Conservation (phyloP, 208 protist species). For the Acanthamoeba healyi region DNA sequence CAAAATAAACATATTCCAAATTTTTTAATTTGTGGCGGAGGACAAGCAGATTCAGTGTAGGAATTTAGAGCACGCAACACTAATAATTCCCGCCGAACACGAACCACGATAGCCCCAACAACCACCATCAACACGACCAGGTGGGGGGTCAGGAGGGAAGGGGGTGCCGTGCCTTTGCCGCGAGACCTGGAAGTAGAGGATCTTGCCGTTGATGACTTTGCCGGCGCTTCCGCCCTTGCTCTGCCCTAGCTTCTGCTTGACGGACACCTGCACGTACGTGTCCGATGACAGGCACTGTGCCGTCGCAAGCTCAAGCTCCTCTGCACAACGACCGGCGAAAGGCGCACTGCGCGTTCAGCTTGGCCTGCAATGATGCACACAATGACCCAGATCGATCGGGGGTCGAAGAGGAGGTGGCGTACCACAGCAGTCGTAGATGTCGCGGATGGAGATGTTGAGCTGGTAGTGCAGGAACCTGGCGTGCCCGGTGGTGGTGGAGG, state of each 20-base stretch:
- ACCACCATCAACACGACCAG: no score
- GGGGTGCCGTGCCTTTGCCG: background rate
- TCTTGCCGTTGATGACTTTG: slow-evolving; percentile 22
- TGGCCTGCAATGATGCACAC: no score
- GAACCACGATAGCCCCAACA: no score
- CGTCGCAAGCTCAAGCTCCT: background rate
- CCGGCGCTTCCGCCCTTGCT: background rate
- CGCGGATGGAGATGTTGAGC: slow-evolving; percentile 53
- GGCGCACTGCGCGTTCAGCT: no score
- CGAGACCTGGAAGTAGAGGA: slow-evolving; percentile 13
- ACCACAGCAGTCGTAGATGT: slow-evolving; percentile 55
- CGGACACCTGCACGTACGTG: slow-evolving; percentile 15
- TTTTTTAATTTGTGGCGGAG: background rate
- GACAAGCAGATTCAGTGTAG: no score
- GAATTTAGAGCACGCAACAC: no score
- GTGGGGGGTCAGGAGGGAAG: background rate
- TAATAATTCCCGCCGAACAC: no score
- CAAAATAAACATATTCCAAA: no score
- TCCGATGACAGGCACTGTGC: slow-evolving; percentile 13
- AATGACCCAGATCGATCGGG: no score
- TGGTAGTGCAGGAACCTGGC: slow-evolving; percentile 17
- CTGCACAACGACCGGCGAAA: no score
- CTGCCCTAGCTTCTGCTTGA: slow-evolving; percentile 12
- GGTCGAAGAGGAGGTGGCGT: no score
- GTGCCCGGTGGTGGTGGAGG: no score